phyloP scores from a whole-genome alignment of 768 basidiomycete species.

The Suillus tomentosus region DNA sequence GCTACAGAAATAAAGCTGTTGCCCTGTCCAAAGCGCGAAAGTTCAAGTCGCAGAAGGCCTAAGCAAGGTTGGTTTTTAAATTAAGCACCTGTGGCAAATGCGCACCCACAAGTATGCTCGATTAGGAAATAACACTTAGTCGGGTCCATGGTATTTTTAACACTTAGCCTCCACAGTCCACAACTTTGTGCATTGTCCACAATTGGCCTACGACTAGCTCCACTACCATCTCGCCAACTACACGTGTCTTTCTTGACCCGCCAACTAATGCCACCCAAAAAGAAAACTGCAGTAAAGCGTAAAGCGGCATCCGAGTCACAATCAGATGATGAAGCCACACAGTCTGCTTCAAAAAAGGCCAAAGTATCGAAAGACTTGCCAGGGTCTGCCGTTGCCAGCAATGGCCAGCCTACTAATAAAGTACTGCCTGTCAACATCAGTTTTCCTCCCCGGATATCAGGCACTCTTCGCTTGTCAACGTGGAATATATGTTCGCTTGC shows the following conservation, averaged over 20 bases:
- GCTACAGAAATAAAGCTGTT: constrained; percentile 11
- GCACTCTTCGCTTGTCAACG: constrained; percentile 57
- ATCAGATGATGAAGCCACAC: constrained; percentile 30
- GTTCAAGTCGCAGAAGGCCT: background rate
- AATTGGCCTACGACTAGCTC: background rate
- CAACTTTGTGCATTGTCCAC: background rate
- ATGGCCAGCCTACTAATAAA: constrained; percentile 73
- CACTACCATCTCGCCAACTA: background rate
- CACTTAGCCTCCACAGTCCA: background rate
- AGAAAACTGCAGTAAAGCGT: constrained; percentile 33
- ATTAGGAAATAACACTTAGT: constrained; percentile 7
- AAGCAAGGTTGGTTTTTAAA: constrained; percentile 12
- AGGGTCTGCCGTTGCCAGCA: constrained; percentile 30
- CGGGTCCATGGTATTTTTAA: background rate
- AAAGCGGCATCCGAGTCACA: constrained; percentile 29
- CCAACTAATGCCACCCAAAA: constrained; percentile 33
- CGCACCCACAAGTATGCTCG: constrained; percentile 19
- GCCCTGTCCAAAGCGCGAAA: constrained; percentile 15
- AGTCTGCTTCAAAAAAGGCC: constrained; percentile 25
- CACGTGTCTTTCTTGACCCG: background rate
- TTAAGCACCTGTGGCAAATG: constrained; percentile 13
- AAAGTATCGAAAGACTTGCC: constrained; percentile 26
- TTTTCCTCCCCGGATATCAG: constrained; percentile 52
- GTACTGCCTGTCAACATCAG: constrained; percentile 61
- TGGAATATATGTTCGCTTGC: constrained; percentile 86